Base-by-base conservation (phyloP, 352 stramenopile genomes). In the Phytophthora ohioensis region DNA sequence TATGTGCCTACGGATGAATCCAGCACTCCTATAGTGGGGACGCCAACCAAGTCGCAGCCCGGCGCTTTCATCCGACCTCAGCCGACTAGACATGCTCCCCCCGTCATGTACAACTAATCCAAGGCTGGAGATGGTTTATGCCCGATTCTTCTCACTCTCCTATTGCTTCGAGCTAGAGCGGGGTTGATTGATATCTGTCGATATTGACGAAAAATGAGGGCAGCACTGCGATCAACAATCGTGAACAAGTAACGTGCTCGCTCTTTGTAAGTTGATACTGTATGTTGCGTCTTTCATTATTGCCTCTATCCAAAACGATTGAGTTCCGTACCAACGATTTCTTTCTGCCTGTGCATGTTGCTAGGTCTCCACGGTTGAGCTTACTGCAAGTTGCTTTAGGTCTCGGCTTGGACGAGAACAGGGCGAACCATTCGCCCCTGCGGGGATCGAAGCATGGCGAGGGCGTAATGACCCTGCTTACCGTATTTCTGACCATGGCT, bases 391-490 rank as follows among this genome's bases (percentile, higher is more conserved):
- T 15, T 51, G 8, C 31, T 59, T 64, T 60, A 76, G 11, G 10
- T n/a, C 36, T 73, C 55, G 15, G 69, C 53, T 61, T 73, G 67
- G 15, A 84, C 45, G 51, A 81, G 66, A 11, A 81, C 77, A 51
- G 87, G 82, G n/a, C 87, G 85, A 59, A 87, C 48, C 75, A 91
- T 80, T 60, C 79, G 75, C 3, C 79, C 78, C 30, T 74, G 70
- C 1, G 82, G 72, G 2, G 77, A 82, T 51, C 79, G 79, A 35
- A 84, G 68, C 67, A 94, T 76, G 49, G 81, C 85, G 27, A 93
- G 63, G 2, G 66, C 66, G 27, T 54, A 66, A 41, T 73, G 38
- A 69, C 71, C 7, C 30, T 51, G 47, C 17, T 71, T 71, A 17
- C 35, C 42, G 10, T 41, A 52, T 38, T 7, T 34, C n/a, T 43